Evolutionary conservation across 139 green algal species (phyloP).

Genomic region (Axilococcus clingmanii): DNA sequence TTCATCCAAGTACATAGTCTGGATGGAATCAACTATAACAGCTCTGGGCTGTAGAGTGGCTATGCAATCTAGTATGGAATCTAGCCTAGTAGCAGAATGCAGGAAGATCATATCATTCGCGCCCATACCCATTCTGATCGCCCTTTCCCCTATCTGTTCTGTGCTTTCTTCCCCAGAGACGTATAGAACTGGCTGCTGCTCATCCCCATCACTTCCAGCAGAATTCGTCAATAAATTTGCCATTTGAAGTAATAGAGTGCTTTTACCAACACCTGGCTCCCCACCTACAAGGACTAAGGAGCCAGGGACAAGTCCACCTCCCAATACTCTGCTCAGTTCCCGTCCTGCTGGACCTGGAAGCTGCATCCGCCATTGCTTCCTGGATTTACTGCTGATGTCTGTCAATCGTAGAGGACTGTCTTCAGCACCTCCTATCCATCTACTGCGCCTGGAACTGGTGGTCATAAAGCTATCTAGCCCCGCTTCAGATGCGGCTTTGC

Average conservation of each 20-base stretch:
- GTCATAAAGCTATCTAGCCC: neutral
- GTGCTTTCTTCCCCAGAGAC: slow-evolving; percentile 64
- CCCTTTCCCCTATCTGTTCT: slow-evolving; percentile 61
- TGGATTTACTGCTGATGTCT: slow-evolving; percentile 18
- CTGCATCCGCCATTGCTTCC: slow-evolving; percentile 30
- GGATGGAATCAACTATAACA: slow-evolving; percentile 88
- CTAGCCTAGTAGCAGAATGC: slow-evolving; percentile 34
- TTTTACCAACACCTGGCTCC: slow-evolving; percentile 94
- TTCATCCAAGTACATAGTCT: slow-evolving; percentile 83
- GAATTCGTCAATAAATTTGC: neutral
- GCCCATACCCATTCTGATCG: slow-evolving; percentile 53
- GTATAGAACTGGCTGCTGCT: slow-evolving; percentile 53
- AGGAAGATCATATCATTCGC: slow-evolving; percentile 22
- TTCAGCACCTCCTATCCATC: too few relatives aligned
- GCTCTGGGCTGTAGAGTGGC: slow-evolving; percentile 20
- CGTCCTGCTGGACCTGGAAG: slow-evolving; percentile 37
- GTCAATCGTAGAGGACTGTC: too few relatives aligned
- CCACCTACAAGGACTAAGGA: slow-evolving; percentile 82
- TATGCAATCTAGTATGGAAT: slow-evolving; percentile 36
- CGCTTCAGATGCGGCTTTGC: slow-evolving; percentile 2
- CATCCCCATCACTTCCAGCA: slow-evolving; percentile 3
- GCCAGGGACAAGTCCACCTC: slow-evolving; percentile 84
- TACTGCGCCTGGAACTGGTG: neutral
- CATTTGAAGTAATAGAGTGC: slow-evolving; percentile 89
- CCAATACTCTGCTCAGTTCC: slow-evolving; percentile 75